Percentiles rank a stretch among this genome's conserved stretches.
These are phyloP conservation scores for Raffaelea ambrosiae DNA, from an alignment of 2,329 filamentous ascomycete species.

Conservation along the genomic window DNA sequence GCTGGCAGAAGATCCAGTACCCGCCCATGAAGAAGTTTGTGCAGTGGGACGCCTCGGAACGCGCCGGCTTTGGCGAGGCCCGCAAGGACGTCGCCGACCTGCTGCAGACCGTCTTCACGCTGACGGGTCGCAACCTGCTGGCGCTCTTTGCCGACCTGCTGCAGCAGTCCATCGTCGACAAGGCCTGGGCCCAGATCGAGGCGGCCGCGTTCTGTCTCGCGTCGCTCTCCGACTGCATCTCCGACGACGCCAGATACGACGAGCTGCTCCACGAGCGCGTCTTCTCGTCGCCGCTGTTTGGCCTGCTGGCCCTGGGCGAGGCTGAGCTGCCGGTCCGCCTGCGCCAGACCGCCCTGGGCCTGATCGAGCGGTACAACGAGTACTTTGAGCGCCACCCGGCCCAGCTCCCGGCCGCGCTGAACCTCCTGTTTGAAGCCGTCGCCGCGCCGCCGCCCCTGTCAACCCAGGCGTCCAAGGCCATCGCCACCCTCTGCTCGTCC, in stretches of 20 bases:
- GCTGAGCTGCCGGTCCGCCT: conserved; percentile 51
- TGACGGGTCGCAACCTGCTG: conserved; percentile 48
- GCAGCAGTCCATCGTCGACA: conserved; percentile 37
- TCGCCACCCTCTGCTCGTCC: conserved; percentile 65
- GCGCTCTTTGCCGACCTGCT: conserved; percentile 48
- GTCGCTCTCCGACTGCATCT: conserved; percentile 56
- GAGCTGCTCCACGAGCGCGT: conserved; percentile 45
- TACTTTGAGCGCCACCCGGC: conserved; percentile 66
- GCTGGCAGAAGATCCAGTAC: conserved; percentile 62
- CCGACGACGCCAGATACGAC: conserved; percentile 50
- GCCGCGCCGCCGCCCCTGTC: conserved; percentile 34
- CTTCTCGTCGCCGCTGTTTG: conserved; percentile 52
- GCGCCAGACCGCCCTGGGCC: conserved; percentile 58
- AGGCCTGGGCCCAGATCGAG: conserved; percentile 52
- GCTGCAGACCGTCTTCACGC: conserved; percentile 60
- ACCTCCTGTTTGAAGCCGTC: conserved; percentile 65
- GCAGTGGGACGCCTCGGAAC: conserved; percentile 62
- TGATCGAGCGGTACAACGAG: conserved; percentile 65
- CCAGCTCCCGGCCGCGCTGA: conserved; percentile 61
- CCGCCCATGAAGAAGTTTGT: conserved; percentile 49
- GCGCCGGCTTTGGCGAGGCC: conserved; percentile 60
- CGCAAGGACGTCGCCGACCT: conserved; percentile 74
- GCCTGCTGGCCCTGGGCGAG: conserved; percentile 41
- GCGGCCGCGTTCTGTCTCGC: conserved; percentile 56
- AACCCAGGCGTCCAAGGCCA: conserved; percentile 63